Evolutionary conservation across 106 monocot genomes (phyloP), one percentile per base, ranked within the genome.

Genomic region (Cymbidium sinense): DNA sequence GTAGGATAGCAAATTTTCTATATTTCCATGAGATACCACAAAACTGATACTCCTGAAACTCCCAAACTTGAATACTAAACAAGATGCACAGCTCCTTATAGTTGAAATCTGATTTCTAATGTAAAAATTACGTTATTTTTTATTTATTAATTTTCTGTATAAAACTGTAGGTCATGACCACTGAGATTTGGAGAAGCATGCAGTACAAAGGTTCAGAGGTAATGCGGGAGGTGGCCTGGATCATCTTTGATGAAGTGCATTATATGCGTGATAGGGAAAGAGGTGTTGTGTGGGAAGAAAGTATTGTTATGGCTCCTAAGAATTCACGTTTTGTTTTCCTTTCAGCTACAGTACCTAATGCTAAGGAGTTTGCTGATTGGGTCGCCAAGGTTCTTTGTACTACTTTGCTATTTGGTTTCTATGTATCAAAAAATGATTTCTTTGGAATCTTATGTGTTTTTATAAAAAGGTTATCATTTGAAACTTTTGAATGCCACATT

Each of bases 101-200:
- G 29, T 13, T 8, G 67, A 17, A 23, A 13, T 67, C 15, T 18
- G 15, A 67, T 3, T 36, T 3, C 30, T 70, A 70, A 23, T 78
- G 17, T 23, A 50, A 28, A 75, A 75, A 50, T 27, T 47, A 50
- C 31, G 10, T 33, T 55, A 10, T 34, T 34, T 52, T 50, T 76
- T 15, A 61, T 43, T 74, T 75, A 19, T 58, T n/a, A n/a, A n/a
- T 50, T 76, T 65, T 70, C 28, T 13, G 15, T 44, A 44, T 74
- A 13, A 18, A 71, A 35, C 3, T 74, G 11, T 51, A 98, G 98
- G 98, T 99, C 20, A 99, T 99, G 98, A 95, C 98, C 29, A 99
- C 98, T 19, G 98, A 99, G 82, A 90, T 99, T 82, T 99, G 92
- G 98, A 92, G 94, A 23, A 99, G 98, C 75, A 99, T 99, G 94